Conservation (phyloP, 2,329 filamentous ascomycete genomes). For the Chaetomiaceae sp. region DNA sequence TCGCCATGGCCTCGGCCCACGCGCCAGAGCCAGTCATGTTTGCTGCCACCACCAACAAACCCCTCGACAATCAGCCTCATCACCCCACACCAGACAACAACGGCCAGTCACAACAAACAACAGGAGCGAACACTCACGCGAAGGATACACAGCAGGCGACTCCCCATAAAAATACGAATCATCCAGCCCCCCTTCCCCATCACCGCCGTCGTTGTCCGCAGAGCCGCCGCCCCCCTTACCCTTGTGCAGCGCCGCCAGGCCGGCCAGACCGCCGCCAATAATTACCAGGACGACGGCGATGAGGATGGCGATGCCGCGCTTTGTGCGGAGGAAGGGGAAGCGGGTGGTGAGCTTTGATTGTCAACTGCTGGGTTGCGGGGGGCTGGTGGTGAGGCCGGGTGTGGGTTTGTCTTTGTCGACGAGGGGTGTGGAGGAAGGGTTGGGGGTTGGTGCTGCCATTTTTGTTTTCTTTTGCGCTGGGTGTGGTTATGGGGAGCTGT, state of each 20-base stretch:
- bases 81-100: background rate
- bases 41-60: conserved; percentile 31
- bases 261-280: conserved; percentile 33
- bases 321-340: conserved; percentile 30
- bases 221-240: background rate
- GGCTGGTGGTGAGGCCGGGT: conserved; percentile 9
- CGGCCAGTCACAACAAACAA: no score
- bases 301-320: conserved; percentile 28
- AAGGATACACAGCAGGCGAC: conserved; percentile 47
- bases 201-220: background rate
- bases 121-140: conserved; percentile 37
- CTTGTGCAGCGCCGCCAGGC: conserved; percentile 31
- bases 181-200: conserved; percentile 20
- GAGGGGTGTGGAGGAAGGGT: conserved; percentile 4
- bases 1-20: conserved; percentile 64
- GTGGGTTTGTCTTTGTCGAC: conserved; percentile 5
- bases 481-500: no score
- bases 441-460: background rate
- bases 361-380: conserved; percentile 19
- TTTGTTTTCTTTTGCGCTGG: no score
- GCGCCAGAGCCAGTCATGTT: conserved; percentile 54
- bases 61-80: conserved; percentile 2
- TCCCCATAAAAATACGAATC: conserved; percentile 46
- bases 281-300: conserved; percentile 29
- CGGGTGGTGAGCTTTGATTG: conserved; percentile 27